Conservation (phyloP, 1,284 basidiomycete genomes). For the Boletellus deceptivus region DNA sequence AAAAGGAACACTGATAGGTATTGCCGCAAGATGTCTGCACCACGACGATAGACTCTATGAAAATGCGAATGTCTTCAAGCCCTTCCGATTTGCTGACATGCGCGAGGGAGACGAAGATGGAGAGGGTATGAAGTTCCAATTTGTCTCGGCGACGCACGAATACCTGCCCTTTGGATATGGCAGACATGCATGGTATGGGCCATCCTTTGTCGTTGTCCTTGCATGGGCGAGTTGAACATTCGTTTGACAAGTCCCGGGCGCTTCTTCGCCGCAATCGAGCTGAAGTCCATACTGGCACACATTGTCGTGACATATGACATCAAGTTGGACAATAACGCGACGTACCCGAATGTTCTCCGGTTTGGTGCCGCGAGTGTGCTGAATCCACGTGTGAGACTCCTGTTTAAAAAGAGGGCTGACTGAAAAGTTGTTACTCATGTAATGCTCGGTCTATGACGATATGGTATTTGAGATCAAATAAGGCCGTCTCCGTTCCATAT, state of each 20-base stretch:
- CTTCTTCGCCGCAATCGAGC: conserved; percentile 3
- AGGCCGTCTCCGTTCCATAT: no score
- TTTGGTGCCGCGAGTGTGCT: neutral
- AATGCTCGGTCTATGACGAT: no score
- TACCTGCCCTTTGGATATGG: conserved; percentile 13
- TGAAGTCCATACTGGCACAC: conserved; percentile 13
- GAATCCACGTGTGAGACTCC: conserved; percentile 4
- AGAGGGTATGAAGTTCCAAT: conserved; percentile 16
- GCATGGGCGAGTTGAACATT: neutral
- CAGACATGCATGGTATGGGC: conserved; percentile 11
- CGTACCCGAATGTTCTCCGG: conserved; percentile 18
- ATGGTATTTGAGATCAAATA: no score
- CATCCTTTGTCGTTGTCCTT: neutral
- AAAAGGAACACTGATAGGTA: conserved; percentile 29
- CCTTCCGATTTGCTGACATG: conserved; percentile 30
- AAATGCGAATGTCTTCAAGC: conserved; percentile 27
- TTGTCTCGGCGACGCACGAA: conserved; percentile 4
- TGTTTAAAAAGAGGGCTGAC: conserved; percentile 14
- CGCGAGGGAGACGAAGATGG: conserved; percentile 5
- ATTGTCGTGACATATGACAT: conserved; percentile 7
- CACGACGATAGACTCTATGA: conserved; percentile 25
- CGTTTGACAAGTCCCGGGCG: conserved; percentile 4
- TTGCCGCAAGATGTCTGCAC: conserved; percentile 23
- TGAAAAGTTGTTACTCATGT: neutral
- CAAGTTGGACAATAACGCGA: conserved; percentile 17